A percentile compares a stretch with the other conserved stretches of the same genome.
phyloP scores from a whole-genome alignment of 495 filamentous ascomycete genomes.

The Saxophila tyrrhenica region DNA sequence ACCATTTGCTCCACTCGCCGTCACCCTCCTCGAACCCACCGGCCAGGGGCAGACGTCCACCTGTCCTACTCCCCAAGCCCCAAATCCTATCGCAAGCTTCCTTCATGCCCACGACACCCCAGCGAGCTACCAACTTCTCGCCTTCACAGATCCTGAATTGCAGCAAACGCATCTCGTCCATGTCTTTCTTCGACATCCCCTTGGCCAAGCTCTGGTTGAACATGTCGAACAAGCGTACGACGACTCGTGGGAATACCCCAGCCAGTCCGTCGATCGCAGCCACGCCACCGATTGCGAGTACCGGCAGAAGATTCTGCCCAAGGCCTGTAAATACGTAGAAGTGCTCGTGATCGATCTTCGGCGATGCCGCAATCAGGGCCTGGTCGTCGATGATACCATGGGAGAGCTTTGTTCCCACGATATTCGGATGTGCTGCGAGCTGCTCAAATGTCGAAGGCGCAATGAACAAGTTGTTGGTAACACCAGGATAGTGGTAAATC shows the following conservation, averaged over 20 bases:
- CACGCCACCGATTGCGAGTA: constrained; percentile 45
- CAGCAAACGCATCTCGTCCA: constrained; percentile 35
- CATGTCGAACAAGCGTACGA: constrained; percentile 44
- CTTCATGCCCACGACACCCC: constrained; percentile 50
- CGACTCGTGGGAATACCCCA: constrained; percentile 48
- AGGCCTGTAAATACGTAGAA: constrained; percentile 55
- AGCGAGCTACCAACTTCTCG: constrained; percentile 48
- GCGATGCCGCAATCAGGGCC: constrained; percentile 44
- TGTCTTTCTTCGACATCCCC: constrained; percentile 24
- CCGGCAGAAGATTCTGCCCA: constrained; percentile 53
- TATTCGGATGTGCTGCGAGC: constrained; percentile 46
- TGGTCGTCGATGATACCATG: constrained; percentile 54
- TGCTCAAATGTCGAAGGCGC: constrained; percentile 42
- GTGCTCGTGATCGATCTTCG: constrained; percentile 34
- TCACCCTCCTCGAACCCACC: constrained; percentile 41
- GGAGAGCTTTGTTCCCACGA: constrained; percentile 59
- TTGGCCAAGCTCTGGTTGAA: constrained; percentile 27
- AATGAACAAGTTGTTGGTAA: constrained; percentile 49
- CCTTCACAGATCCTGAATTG: constrained; percentile 47
- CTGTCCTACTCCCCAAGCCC: constrained; percentile 43
- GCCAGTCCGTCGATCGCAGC: constrained; percentile 52
- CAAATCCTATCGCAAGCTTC: constrained; percentile 45
- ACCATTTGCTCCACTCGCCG: constrained; percentile 38
- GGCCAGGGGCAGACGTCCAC: constrained; percentile 42
- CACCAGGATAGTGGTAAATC: constrained; percentile 54